Base-by-base conservation (phyloP, 495 filamentous ascomycete genomes). In the Annulohypoxylon stygium region DNA sequence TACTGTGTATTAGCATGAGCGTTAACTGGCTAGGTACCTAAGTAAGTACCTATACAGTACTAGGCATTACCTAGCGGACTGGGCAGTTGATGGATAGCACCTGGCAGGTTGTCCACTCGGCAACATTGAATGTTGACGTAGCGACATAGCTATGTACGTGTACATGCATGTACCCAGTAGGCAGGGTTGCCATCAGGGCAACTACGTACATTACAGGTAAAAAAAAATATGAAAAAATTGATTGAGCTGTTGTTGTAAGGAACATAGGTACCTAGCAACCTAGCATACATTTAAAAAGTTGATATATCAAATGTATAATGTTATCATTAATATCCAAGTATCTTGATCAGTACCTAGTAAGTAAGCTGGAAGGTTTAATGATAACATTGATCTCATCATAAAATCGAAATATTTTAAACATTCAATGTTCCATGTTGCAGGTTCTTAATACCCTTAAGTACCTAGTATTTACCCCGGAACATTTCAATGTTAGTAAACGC, bases 151-250 rank as follows among this genome's bases (percentile, higher is more conserved):
- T 30, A 30, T 23, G 20, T 23, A 23, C 20, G 20, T 23, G 20
- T 23, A 23, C 20, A 23, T 23, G 20, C 20, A 23, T 23, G 20
- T 23, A 23, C 20, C 20, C 20, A 23, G 6, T 36, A 36, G 16
- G 33, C 55, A 50, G 64, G 64, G 64, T 50, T 67, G 43, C 55
- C 43, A 60, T 67, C 45, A 48, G 65, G 65, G 65, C 65, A 67
- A 60, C 54, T 36, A 10, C 34, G 6, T 7, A 36, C 34, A 23
- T 23, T 23, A 1, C 10, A 10, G 34, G 34, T 36, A 10, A 6
- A 36, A 6, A 36, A 36, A 36, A 39, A 39, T 39, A 39, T 23
- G 20, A 23, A 23, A 23, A 23, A 23, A 23, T 23, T 23, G 20
- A 23, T 23, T 36, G 34, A 10, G 34, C 34, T 30, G 26, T 14